Conservation (phyloP, 768 basidiomycete species). For the Rhodotorula taiwanensis region DNA sequence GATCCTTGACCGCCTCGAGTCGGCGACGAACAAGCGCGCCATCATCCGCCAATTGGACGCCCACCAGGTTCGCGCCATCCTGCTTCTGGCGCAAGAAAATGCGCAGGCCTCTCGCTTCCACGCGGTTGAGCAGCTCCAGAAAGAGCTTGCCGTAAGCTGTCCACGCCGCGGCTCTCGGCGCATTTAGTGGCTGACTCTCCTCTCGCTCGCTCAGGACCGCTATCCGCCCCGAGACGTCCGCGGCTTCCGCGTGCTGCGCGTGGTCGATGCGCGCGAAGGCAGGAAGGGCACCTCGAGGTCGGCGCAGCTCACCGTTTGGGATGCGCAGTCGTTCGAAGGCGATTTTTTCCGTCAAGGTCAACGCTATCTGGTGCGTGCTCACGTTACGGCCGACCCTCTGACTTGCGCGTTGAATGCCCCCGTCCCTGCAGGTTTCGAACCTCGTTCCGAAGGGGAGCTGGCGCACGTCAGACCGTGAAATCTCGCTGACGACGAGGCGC, state of each 20-base stretch:
- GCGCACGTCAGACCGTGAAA: conserved; percentile 71
- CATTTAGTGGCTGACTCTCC: too few species aligned
- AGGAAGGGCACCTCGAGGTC: conserved; percentile 54
- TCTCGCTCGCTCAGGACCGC: conserved; percentile 46
- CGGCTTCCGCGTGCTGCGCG: conserved; percentile 65
- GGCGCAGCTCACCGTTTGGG: conserved; percentile 81
- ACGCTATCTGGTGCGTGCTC: conserved; percentile 57
- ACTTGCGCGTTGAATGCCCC: too few species aligned
- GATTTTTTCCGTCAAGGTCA: conserved; percentile 57
- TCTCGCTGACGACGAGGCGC: conserved; percentile 63
- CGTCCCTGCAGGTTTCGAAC: conserved; percentile 54
- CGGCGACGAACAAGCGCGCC: conserved; percentile 5
- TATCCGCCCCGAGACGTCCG: conserved; percentile 71
- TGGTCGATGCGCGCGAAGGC: conserved; percentile 57
- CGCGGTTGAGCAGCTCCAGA: conserved; percentile 58
- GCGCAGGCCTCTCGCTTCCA: conserved; percentile 52
- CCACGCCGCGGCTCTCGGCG: too few species aligned
- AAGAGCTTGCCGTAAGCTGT: conserved; percentile 65
- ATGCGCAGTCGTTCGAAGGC: conserved; percentile 54
- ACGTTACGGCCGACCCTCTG: too few species aligned
- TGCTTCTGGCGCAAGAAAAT: conserved; percentile 52
- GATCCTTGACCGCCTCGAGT: conserved; percentile 28
- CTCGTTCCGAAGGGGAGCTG: conserved; percentile 60
- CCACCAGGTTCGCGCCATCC: not conserved
- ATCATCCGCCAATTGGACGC: conserved; percentile 8